Percentiles rank a stretch among this genome's conserved stretches.
phyloP scores from a whole-genome alignment of 2,329 filamentous ascomycete species.

The Monosporascus sp. region DNA sequence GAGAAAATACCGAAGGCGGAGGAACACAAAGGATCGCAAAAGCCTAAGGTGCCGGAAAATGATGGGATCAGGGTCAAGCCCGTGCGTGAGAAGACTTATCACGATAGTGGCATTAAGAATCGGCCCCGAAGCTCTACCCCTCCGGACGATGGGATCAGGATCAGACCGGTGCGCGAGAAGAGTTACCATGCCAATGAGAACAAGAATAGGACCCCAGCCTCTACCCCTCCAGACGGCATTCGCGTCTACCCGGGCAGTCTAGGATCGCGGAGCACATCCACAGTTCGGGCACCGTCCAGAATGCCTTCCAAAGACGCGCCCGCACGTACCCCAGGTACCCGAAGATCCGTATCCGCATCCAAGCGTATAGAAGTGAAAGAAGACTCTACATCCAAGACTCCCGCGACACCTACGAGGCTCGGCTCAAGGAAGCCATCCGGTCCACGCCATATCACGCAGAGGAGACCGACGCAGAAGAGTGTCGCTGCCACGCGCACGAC shows the following conservation, averaged over 20 bases:
- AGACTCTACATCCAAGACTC: slow-evolving; percentile 29
- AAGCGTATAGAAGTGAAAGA: slow-evolving; percentile 29
- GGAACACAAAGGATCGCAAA: slow-evolving; percentile 10
- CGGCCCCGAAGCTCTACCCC: slow-evolving; percentile 11
- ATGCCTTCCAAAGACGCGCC: slow-evolving; percentile 21
- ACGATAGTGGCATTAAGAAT: slow-evolving; percentile 30
- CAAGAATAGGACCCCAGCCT: not conserved
- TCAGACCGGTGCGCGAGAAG: slow-evolving; percentile 14
- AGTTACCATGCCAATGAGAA: slow-evolving; percentile 14
- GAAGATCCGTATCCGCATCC: slow-evolving; percentile 18
- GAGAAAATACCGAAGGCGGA: slow-evolving; percentile 2
- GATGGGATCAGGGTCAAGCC: slow-evolving; percentile 27
- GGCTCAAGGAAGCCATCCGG: slow-evolving; percentile 20
- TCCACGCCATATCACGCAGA: slow-evolving; percentile 14
- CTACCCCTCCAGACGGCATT: slow-evolving; percentile 30
- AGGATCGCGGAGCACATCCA: slow-evolving; percentile 21
- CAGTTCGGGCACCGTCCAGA: slow-evolving; percentile 23
- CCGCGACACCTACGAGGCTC: slow-evolving; percentile 30
- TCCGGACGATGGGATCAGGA: slow-evolving; percentile 5
- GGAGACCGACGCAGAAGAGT: slow-evolving; percentile 4
- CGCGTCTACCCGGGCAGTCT: slow-evolving; percentile 22
- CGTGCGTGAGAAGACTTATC: slow-evolving; percentile 18
- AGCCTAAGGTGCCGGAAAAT: slow-evolving; percentile 17
- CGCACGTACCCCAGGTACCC: slow-evolving; percentile 11
- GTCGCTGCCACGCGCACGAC: slow-evolving; percentile 1